Evolutionary conservation across 495 filamentous ascomycete genomes (phyloP).

Genomic region (Neurospora terricola): DNA sequence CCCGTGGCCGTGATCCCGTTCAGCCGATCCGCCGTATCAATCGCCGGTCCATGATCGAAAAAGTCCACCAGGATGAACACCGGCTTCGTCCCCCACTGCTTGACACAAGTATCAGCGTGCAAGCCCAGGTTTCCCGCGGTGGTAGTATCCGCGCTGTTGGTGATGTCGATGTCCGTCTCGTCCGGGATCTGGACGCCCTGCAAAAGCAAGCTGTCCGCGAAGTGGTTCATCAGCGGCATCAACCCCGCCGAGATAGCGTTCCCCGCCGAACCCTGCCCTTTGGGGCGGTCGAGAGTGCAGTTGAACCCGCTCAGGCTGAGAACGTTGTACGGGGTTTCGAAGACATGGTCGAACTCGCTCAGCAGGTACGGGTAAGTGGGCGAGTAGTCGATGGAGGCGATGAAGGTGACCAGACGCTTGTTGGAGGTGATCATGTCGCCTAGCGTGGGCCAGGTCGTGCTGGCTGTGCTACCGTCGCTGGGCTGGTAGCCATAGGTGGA

Average conservation of each 20-base stretch:
- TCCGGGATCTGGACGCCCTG: conserved; percentile 50
- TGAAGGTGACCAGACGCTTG: conserved; percentile 52
- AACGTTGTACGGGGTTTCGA: conserved; percentile 59
- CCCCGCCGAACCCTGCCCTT: conserved; percentile 27
- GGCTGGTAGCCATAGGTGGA: conserved; percentile 50
- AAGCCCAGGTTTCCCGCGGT: conserved; percentile 46
- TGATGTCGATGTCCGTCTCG: conserved; percentile 37
- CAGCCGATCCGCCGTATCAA: conserved; percentile 44
- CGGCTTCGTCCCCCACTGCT: conserved; percentile 42
- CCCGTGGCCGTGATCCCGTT: conserved; percentile 43
- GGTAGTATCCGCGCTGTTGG: conserved; percentile 41
- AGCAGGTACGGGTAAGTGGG: conserved; percentile 50
- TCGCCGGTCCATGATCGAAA: conserved; percentile 50
- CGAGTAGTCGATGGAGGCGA: conserved; percentile 45
- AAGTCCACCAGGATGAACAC: conserved; percentile 60
- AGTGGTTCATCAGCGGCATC: conserved; percentile 64
- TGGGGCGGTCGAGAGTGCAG: conserved; percentile 56
- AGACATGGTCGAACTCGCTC: conserved; percentile 58
- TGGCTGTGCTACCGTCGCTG: conserved; percentile 29
- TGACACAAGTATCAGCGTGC: conserved; percentile 43
- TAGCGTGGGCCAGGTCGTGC: conserved; percentile 53
- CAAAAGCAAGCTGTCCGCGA: conserved; percentile 49
- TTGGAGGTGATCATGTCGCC: conserved; percentile 48
- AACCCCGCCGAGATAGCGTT: conserved; percentile 33
- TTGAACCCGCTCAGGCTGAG: conserved; percentile 40